These are phyloP conservation scores for Penicillium macrosclerotiorum DNA, from an alignment of 495 filamentous ascomycete genomes.

Conservation along the genomic window DNA sequence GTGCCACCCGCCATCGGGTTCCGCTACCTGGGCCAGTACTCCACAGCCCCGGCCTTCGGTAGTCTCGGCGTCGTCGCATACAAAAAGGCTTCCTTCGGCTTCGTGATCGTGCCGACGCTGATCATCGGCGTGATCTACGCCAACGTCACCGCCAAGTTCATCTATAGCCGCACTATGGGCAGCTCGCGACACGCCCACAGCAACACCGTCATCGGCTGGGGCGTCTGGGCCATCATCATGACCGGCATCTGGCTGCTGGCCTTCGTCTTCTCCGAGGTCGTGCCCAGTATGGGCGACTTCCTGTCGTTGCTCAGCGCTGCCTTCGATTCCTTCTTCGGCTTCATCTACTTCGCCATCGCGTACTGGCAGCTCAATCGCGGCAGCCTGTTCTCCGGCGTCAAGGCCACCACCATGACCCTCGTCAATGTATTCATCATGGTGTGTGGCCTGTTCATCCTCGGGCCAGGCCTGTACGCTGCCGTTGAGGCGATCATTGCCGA, in stretches of 20 bases:
- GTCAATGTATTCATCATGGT: conserved; percentile 41
- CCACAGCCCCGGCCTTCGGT: conserved; percentile 51
- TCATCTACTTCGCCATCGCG: conserved; percentile 47
- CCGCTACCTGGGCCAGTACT: conserved; percentile 49
- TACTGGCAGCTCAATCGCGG: conserved; percentile 49
- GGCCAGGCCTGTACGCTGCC: conserved; percentile 51
- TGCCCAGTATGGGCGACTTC: conserved; percentile 52
- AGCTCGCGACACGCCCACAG: conserved; percentile 45
- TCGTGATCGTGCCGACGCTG: conserved; percentile 46
- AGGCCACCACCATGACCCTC: conserved; percentile 36
- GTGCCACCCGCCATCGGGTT: conserved; percentile 54
- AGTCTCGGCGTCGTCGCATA: conserved; percentile 42
- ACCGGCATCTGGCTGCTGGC: conserved; percentile 42
- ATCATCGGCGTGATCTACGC: conserved; percentile 53
- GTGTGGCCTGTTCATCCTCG: conserved; percentile 47
- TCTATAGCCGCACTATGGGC: conserved; percentile 49
- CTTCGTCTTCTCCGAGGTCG: conserved; percentile 50
- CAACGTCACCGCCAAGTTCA: conserved; percentile 50
- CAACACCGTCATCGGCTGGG: conserved; percentile 50
- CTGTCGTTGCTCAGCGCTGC: conserved; percentile 50
- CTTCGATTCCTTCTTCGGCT: conserved; percentile 38
- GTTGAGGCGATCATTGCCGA: conserved; percentile 51
- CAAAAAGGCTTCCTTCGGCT: conserved; percentile 48
- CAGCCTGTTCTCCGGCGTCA: conserved; percentile 25
- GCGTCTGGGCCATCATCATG: conserved; percentile 46